A percentile compares a stretch with the other conserved stretches of the same genome.
Conservation (phyloP, 148 eudicot species). For the Persicaria maculosa region DNA sequence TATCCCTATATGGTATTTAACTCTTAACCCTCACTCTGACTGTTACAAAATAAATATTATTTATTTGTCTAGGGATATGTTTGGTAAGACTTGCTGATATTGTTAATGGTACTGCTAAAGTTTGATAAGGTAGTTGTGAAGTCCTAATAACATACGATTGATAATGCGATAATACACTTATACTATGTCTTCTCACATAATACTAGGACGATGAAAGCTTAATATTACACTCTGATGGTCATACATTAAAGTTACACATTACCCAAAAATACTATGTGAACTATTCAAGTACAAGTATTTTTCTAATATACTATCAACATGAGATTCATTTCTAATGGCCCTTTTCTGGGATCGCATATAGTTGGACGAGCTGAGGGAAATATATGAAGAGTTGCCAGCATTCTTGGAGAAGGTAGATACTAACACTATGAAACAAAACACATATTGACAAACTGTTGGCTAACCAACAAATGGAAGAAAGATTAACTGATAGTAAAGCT, state of each 20-base stretch:
- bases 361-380: constrained; percentile 96
- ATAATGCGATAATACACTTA: too few relatives aligned
- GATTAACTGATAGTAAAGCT: neutral
- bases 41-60: neutral
- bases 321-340: neutral
- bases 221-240: neutral
- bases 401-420: constrained; percentile 77
- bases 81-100: too few relatives aligned
- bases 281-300: neutral
- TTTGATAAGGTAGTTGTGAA: too few relatives aligned
- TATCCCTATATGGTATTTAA: neutral
- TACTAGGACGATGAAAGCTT: too few relatives aligned
- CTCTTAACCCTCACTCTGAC: constrained; percentile 1
- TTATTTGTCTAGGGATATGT: neutral
- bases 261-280: neutral
- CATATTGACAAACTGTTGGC: neutral
- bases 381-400: constrained; percentile 92
- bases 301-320: neutral
- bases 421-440: neutral
- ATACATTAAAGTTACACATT: neutral
- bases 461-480: neutral
- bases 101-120: too few relatives aligned
- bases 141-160: too few relatives aligned
- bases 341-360: constrained; percentile 21
- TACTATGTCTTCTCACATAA: too few relatives aligned